These are phyloP conservation scores for Phytomonas serpens DNA, from an alignment of 208 protist species.

Conservation along the genomic window DNA sequence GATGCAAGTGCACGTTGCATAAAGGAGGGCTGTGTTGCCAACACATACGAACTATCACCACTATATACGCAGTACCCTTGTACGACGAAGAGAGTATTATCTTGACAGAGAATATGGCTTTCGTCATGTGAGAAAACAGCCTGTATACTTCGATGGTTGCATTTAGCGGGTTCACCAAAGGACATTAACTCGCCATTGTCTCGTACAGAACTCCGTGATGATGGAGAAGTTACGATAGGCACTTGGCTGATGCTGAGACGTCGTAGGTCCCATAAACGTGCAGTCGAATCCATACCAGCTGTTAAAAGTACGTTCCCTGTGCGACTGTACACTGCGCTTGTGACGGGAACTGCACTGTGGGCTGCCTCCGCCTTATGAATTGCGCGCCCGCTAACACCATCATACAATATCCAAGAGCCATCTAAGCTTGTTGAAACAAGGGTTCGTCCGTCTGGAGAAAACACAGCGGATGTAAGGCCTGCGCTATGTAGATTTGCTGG, in stretches of 20 bases:
- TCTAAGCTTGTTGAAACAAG: conserved; percentile 62
- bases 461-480: conserved; percentile 49
- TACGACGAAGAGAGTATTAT: conserved; percentile 46
- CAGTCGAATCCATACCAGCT: conserved; percentile 74
- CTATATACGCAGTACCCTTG: conserved; percentile 68
- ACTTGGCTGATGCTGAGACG: conserved; percentile 18
- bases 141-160: conserved; percentile 60
- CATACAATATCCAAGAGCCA: conserved; percentile 67
- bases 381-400: conserved; percentile 61
- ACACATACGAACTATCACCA: conserved; percentile 38
- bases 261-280: conserved; percentile 80
- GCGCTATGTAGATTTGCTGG: conserved; percentile 42
- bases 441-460: conserved; percentile 47
- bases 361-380: conserved; percentile 47
- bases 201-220: conserved; percentile 10
- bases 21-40: conserved; percentile 49
- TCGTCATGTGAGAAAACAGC: conserved; percentile 68
- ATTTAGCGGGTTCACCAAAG: conserved; percentile 71
- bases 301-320: conserved; percentile 74
- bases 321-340: conserved; percentile 71
- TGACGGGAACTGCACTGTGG: conserved; percentile 69
- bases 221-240: conserved; percentile 2
- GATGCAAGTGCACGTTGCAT: conserved; percentile 51
- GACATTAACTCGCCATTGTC: conserved; percentile 39
- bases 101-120: conserved; percentile 61